Evolutionary conservation across 768 basidiomycete species (phyloP).

Genomic region (Mycena vitilis): DNA sequence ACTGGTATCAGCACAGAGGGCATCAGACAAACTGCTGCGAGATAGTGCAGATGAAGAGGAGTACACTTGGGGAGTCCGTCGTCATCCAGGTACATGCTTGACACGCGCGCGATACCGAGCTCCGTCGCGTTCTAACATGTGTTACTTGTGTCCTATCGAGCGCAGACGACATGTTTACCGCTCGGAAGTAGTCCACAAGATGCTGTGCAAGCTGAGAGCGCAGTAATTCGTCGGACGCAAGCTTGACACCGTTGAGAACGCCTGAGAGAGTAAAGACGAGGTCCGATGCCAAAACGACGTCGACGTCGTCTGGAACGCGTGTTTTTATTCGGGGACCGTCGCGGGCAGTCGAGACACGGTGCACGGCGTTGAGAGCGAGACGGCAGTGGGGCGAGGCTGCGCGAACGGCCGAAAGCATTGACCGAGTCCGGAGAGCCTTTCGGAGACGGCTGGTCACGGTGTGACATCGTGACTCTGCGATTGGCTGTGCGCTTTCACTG

Average conservation of each 20-base stretch:
- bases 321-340: constrained; percentile 7
- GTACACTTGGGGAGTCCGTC: constrained; percentile 56
- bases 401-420: constrained; percentile 38
- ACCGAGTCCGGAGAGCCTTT: background rate
- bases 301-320: constrained; percentile 54
- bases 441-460: background rate
- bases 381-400: constrained; percentile 56
- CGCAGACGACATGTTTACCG: constrained; percentile 48
- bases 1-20: constrained; percentile 25
- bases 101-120: constrained; percentile 69
- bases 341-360: constrained; percentile 40
- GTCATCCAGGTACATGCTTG: constrained; percentile 61
- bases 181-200: constrained; percentile 61
- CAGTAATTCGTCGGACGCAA: constrained; percentile 54
- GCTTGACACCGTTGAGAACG: constrained; percentile 55
- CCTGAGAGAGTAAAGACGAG: constrained; percentile 68
- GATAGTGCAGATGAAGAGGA: constrained; percentile 34
- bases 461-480: background rate
- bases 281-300: constrained; percentile 62
- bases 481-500: constrained; percentile 18
- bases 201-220: constrained; percentile 63
- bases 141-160: constrained; percentile 14
- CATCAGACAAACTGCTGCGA: constrained; percentile 18
- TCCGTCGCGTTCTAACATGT: constrained; percentile 64
- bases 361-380: constrained; percentile 57